These are phyloP conservation scores for Gremmenia infestans DNA, from an alignment of 2,329 filamentous ascomycete species.

Conservation along the genomic window DNA sequence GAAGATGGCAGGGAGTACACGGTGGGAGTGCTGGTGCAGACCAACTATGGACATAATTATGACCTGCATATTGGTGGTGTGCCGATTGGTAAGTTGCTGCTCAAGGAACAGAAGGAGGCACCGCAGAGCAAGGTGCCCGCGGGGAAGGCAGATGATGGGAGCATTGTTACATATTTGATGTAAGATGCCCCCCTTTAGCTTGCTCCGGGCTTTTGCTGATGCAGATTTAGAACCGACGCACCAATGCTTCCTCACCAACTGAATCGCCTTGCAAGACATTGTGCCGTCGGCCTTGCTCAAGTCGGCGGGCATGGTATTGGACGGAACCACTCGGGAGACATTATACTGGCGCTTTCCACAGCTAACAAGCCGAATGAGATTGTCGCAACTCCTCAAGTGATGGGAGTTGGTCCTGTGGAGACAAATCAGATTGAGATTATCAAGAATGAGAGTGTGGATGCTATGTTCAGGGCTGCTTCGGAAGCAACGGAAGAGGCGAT, in stretches of 20 bases:
- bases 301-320: slow-evolving; percentile 53
- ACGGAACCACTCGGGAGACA: slow-evolving; percentile 58
- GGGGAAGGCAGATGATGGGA: slow-evolving; percentile 53
- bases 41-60: slow-evolving; percentile 56
- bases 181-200: slow-evolving; percentile 2
- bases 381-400: slow-evolving; percentile 24
- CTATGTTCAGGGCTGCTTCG: slow-evolving; percentile 55
- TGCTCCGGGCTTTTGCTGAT: neutral
- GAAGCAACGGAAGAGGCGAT: slow-evolving; percentile 63
- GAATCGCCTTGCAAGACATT: slow-evolving; percentile 53
- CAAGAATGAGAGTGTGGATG: slow-evolving; percentile 56
- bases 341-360: slow-evolving; percentile 64
- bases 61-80: slow-evolving; percentile 56
- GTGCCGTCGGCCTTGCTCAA: slow-evolving; percentile 53
- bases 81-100: slow-evolving; percentile 54
- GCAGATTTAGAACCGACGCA: slow-evolving; percentile 44
- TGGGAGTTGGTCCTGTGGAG: slow-evolving; percentile 28
- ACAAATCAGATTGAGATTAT: slow-evolving; percentile 44
- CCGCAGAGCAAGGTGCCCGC: slow-evolving; percentile 27
- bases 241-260: slow-evolving; percentile 54
- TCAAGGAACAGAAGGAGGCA: slow-evolving; percentile 36
- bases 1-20: slow-evolving; percentile 44
- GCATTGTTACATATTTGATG: slow-evolving; percentile 55
- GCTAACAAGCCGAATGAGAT: slow-evolving; percentile 37
- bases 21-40: slow-evolving; percentile 57